Conservation (phyloP, 768 basidiomycete genomes). For the Macrolepiota albuminosa region DNA sequence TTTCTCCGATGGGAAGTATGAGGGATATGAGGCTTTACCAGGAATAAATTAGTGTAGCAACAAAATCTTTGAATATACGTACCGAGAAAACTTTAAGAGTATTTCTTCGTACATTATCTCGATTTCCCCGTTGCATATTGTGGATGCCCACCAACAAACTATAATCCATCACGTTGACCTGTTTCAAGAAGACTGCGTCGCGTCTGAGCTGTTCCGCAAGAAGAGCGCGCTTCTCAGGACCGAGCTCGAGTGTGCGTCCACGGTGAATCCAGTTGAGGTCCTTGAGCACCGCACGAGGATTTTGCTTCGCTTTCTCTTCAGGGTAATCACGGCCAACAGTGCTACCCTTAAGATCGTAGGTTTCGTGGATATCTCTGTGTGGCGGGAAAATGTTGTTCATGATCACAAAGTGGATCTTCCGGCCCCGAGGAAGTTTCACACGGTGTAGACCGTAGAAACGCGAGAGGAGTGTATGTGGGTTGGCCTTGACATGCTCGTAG, state of each 20-base stretch:
- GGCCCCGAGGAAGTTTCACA: conserved; percentile 90
- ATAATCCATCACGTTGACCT: conserved; percentile 93
- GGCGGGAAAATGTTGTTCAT: conserved; percentile 99
- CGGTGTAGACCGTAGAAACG: conserved; percentile 97
- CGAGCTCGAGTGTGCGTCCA: conserved; percentile 74
- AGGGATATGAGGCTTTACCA: conserved; percentile 62
- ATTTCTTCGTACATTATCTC: conserved; percentile 86
- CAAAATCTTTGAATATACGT: conserved; percentile 23
- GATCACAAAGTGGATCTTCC: conserved; percentile 98
- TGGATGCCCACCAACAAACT: conserved; percentile 93
- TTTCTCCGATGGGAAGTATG: conserved; percentile 49
- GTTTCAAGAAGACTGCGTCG: conserved; percentile 82
- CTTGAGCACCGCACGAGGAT: conserved; percentile 88
- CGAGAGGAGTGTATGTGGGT: conserved; percentile 91
- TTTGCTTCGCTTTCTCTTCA: conserved; percentile 74
- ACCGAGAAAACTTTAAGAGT: conserved; percentile 92
- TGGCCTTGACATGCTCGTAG: conserved; percentile 77
- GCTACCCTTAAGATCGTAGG: conserved; percentile 94
- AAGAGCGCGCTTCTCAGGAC: conserved; percentile 91
- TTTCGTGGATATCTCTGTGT: conserved; percentile 96
- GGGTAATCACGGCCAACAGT: conserved; percentile 86
- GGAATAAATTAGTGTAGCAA: not conserved
- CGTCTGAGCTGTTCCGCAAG: conserved; percentile 87
- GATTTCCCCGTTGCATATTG: conserved; percentile 84
- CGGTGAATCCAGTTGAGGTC: conserved; percentile 96